Evolutionary conservation across 208 protist species (phyloP).

Genomic region (Acanthamoeba triangularis): DNA sequence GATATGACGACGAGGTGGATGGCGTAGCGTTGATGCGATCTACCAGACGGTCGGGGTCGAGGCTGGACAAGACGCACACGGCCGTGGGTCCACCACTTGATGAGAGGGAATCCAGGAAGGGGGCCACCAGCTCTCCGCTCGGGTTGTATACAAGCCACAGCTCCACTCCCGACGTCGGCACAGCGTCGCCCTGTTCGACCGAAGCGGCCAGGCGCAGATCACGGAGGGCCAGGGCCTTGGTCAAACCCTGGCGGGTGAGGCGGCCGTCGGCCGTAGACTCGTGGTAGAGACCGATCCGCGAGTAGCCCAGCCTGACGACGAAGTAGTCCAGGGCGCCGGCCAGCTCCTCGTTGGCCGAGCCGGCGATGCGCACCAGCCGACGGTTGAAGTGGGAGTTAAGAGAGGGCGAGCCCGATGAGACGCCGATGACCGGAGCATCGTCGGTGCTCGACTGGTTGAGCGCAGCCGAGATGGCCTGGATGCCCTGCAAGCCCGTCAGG

Average conservation of each 20-base stretch:
- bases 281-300: not conserved
- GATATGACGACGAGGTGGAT: not conserved
- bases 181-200: too few species aligned
- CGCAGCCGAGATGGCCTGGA: too few species aligned
- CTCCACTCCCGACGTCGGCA: not conserved
- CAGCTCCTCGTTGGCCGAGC: slow-evolving; percentile 27
- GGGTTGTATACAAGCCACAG: not conserved
- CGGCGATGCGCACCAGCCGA: not conserved
- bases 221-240: not conserved
- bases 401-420: not conserved
- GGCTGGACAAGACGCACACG: not conserved
- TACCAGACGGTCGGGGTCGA: not conserved
- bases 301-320: not conserved
- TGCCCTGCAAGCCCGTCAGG: not conserved
- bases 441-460: too few species aligned
- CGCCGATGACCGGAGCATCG: not conserved
- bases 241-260: not conserved
- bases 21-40: not conserved
- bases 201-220: not conserved
- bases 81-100: not conserved
- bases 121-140: not conserved
- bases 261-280: not conserved
- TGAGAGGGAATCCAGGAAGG: not conserved
- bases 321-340: slow-evolving; percentile 45
- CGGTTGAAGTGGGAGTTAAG: not conserved